Evolutionary conservation across 352 stramenopile species (phyloP).

Genomic region (Pythium rishiriense): DNA sequence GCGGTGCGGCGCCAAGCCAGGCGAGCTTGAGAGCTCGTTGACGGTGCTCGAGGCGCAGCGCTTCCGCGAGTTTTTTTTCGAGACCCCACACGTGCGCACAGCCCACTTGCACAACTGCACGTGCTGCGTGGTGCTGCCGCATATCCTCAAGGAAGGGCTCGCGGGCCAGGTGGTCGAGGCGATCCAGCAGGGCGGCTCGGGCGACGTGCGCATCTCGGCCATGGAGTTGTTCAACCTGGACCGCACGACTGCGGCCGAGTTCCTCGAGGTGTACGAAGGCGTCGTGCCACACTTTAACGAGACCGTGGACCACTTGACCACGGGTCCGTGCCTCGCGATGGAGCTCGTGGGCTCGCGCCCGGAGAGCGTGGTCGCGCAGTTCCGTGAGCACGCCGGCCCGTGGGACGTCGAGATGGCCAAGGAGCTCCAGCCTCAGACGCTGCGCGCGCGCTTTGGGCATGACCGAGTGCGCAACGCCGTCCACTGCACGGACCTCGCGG

Average conservation of each 20-base stretch:
- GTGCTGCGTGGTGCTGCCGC: conserved; percentile 91
- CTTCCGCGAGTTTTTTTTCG: conserved; percentile 63
- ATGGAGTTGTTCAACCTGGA: conserved; percentile 91
- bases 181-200: conserved; percentile 52
- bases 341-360: conserved; percentile 76
- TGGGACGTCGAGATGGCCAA: conserved; percentile 94
- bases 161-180: conserved; percentile 82
- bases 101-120: conserved; percentile 89
- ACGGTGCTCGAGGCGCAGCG: conserved; percentile 59
- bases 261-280: conserved; percentile 90
- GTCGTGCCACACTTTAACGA: conserved; percentile 92
- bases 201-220: conserved; percentile 79
- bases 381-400: conserved; percentile 84
- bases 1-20: conserved; percentile 42
- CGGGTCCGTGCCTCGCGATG: conserved; percentile 87
- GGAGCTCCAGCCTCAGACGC: conserved; percentile 86
- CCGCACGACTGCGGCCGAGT: conserved; percentile 85
- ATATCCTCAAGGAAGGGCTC: conserved; percentile 88
- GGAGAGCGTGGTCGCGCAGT: conserved; percentile 59
- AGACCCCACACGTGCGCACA: conserved; percentile 51
- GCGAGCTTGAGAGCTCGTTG: conserved; percentile 51
- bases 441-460: conserved; percentile 89
- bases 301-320: conserved; percentile 89
- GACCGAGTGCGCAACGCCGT: conserved; percentile 90
- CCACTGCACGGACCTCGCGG: conserved; percentile 92